Evolutionary conservation across 768 basidiomycete genomes (phyloP).

Genomic region (Amanita pallidorosea): DNA sequence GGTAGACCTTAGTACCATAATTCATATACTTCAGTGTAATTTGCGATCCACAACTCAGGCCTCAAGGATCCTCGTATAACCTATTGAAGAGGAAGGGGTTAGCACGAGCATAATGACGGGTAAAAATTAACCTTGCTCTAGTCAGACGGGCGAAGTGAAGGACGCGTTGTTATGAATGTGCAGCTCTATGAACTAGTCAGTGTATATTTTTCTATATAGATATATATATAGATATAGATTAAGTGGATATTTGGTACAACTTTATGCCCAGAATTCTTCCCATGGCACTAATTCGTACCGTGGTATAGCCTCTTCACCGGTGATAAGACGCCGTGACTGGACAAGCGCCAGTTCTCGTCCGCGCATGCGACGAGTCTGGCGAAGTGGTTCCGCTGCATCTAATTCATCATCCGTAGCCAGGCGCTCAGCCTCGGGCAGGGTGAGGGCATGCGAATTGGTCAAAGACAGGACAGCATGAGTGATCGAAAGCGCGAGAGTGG

Average conservation of each 20-base stretch:
- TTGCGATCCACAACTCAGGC: no score
- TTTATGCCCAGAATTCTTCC: slow-evolving; percentile 2
- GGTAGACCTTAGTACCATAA: no score
- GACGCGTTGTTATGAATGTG: not conserved
- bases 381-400: slow-evolving; percentile 52
- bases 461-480: slow-evolving; percentile 62
- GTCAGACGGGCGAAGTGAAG: not conserved
- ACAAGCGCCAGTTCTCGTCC: slow-evolving; percentile 80
- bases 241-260: not conserved
- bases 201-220: not conserved
- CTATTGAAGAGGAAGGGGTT: not conserved
- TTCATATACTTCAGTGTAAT: no score
- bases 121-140: not conserved
- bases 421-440: slow-evolving; percentile 49
- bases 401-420: slow-evolving; percentile 67
- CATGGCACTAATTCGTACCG: not conserved
- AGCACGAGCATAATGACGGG: not conserved
- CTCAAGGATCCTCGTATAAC: no score
- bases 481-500: slow-evolving; percentile 57
- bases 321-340: slow-evolving; percentile 62
- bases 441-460: slow-evolving; percentile 47
- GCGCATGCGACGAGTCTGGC: slow-evolving; percentile 66
- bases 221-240: not conserved
- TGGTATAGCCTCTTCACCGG: slow-evolving; percentile 20
- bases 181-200: not conserved